Evolutionary conservation across 768 basidiomycete genomes (phyloP), one percentile per base, ranked within the genome.

Genomic region (Aureoboletus auriporus): DNA sequence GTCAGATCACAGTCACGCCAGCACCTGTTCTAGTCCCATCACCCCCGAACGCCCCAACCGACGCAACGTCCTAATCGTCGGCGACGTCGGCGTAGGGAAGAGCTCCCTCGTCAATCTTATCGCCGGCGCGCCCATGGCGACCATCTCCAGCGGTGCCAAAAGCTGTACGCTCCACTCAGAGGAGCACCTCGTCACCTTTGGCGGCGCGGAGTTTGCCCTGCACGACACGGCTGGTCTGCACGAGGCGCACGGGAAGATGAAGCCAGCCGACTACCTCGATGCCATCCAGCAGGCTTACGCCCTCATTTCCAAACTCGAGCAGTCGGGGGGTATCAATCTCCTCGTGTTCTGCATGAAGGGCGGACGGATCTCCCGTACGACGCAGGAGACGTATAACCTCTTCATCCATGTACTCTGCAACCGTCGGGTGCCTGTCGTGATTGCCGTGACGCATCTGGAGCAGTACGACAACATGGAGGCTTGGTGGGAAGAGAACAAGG

Each of bases 21-120:
- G 52, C 46, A 10, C 12, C 8, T 55, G 47, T 52, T 52, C 61
- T 13, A 52, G 52, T 28, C 51, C 52, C 47, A 52, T 42, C 38
- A 5, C 29, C 39, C 45, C 46, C 29, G 49, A 58, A 5, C 20
- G 16, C 6, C 39, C 43, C 35, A 39, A n/a, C 20, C 61, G 46
- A 31, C 61, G 61, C 11, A 64, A 64, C 34, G 34, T 66, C 40
- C 46, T 64, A 33, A 64, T 64, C 30, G 48, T 64, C 10, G 63
- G 63, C 30, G 63, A 64, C 33, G 55, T 63, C 14, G 63, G 63
- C 26, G 50, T 56, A 14, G 67, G 69, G 9, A 75, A 75, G 52
- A 74, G 72, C 49, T 71, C 70, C 5, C 60, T 74, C 38, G 53
- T 75, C 45, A 75, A 75, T 49, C 66, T 75, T 56, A 54, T 75